A percentile compares a stretch with the other conserved stretches of the same genome.
Conservation (phyloP, 441 rosid genomes). For the Populus hybrid region DNA sequence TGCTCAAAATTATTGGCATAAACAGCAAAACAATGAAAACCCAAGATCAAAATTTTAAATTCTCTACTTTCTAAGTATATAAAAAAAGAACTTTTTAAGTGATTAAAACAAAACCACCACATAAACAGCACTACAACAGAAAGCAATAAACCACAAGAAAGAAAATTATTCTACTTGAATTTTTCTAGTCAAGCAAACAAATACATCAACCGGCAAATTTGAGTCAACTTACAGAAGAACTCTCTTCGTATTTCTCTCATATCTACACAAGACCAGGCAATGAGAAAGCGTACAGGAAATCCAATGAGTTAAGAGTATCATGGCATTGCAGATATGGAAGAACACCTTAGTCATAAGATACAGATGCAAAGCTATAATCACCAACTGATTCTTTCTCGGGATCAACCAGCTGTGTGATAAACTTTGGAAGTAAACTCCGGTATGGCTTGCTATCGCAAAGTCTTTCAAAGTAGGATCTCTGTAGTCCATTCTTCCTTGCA, state of each 20-base stretch:
- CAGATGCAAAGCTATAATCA: neutral
- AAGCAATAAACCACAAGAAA: too few species aligned
- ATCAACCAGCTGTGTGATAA: conserved; percentile 8
- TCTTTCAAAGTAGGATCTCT: conserved; percentile 43
- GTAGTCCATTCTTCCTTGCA: conserved; percentile 31
- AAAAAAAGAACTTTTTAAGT: too few species aligned
- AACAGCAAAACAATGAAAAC: too few species aligned
- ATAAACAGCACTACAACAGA: too few species aligned
- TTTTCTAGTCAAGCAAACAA: too few species aligned
- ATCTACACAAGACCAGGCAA: neutral
- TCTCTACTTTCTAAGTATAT: too few species aligned
- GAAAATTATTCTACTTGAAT: too few species aligned
- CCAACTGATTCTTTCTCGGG: neutral
- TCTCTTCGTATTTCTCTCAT: neutral
- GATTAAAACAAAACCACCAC: too few species aligned
- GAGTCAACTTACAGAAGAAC: too few species aligned
- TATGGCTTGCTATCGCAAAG: conserved; percentile 12
- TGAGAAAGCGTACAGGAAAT: neutral
- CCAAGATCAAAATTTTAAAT: too few species aligned
- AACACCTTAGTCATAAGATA: neutral
- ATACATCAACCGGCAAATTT: too few species aligned
- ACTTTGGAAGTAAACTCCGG: conserved; percentile 1
- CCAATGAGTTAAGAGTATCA: neutral
- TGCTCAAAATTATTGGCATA: too few species aligned
- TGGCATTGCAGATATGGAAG: neutral